Base-by-base conservation (phyloP, 495 filamentous ascomycete genomes). In the Daldinia childiae region DNA sequence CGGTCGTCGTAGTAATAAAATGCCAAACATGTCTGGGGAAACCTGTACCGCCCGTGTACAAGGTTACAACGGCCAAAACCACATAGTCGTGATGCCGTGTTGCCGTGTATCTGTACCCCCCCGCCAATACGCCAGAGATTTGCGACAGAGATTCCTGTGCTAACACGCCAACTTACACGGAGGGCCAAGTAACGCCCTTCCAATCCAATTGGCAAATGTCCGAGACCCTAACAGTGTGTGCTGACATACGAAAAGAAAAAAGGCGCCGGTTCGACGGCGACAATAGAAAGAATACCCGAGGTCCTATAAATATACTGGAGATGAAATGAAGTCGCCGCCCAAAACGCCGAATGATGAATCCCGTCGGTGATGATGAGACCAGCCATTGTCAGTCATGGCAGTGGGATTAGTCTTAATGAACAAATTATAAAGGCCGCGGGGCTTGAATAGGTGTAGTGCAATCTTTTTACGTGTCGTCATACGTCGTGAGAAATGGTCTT, bases 401-500 rank as follows among this genome's bases (percentile, higher is more conserved):
- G 8, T 17, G 29, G 62, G 58, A 43, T 48, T 58, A 64, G 45
- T 66, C 51, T 58, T 54, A 60, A 64, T 65, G 43, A 73, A 66
- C 56, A 76, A 72, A 67, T 70, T 66, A 71, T 65, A 55, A 59
- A 69, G 65, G 76, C 76, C 76, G 76, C 71, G 76, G 73, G 76
- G 76, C 76, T 41, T 45, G 64, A 69, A 67, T 64, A 66, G 58
- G 65, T 73, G 64, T 76, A 77, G 74, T 68, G 73, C 73, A 71
- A 70, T 77, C 73, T 77, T 77, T 54, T 74, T 76, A 74, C 76
- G 73, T 77, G 68, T 76, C 76, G 66, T 77, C 76, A 62, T 77
- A 67, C 72, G 61, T 76, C 76, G 66, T 77, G 62, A 77, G 43
- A 60, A 68, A 64, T 71, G 34, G 57, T 38, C 39, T 57, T 58